Evolutionary conservation across 2,329 filamentous ascomycete species (phyloP).

Genomic region (Monilinia fructicola): DNA sequence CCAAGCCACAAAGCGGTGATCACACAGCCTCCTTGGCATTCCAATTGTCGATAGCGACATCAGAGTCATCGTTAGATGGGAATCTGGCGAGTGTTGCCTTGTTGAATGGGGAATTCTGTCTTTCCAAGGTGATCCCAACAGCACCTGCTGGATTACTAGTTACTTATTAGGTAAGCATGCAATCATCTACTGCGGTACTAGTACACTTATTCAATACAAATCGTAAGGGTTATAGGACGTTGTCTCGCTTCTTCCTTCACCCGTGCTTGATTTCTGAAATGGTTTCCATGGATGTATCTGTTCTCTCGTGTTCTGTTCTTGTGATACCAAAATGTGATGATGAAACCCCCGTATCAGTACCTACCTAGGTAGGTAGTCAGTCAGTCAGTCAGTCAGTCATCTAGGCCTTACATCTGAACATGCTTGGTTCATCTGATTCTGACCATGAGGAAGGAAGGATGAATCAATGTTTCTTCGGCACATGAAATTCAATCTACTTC

Average conservation of each 20-base stretch:
- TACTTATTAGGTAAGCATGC: neutral
- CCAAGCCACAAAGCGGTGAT: constrained; percentile 1
- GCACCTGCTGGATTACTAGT: neutral
- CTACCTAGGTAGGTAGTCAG: too few species aligned
- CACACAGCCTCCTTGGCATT: constrained; percentile 10
- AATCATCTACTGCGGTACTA: neutral
- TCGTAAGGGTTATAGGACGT: too few species aligned
- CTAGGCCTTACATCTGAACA: neutral
- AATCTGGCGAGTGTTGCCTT: neutral
- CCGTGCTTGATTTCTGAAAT: neutral
- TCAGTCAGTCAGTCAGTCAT: too few species aligned
- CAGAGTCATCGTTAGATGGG: constrained; percentile 12
- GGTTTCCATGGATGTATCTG: neutral
- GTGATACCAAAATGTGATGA: constrained; percentile 13
- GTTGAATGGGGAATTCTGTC: neutral
- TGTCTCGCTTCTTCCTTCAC: neutral
- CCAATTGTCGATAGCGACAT: neutral
- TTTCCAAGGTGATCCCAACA: neutral
- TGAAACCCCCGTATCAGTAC: neutral
- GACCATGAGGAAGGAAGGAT: constrained; percentile 5
- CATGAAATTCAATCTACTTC: too few species aligned
- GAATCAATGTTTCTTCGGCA: neutral
- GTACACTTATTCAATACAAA: too few species aligned
- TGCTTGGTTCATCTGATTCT: neutral
- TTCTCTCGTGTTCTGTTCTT: constrained; percentile 16